Conservation (phyloP, 768 basidiomycete species). For the Chalciporus pseudorubinellus region DNA sequence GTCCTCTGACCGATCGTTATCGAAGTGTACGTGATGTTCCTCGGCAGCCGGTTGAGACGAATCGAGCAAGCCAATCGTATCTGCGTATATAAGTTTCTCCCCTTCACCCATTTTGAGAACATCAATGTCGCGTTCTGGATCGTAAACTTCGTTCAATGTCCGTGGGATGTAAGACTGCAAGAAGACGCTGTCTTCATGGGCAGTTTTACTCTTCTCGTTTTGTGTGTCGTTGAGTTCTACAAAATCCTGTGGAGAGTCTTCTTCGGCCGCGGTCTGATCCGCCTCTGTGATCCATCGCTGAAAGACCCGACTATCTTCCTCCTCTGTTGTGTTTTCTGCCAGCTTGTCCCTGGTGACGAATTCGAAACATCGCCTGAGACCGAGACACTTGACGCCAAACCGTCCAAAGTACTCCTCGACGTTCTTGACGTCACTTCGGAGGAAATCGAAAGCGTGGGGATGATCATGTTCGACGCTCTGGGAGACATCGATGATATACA, state of each 20-base stretch:
- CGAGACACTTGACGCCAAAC: constrained; percentile 72
- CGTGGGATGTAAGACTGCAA: constrained; percentile 90
- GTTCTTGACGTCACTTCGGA: constrained; percentile 89
- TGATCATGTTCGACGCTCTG: constrained; percentile 99
- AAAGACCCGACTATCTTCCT: constrained; percentile 31
- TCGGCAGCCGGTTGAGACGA: constrained; percentile 18
- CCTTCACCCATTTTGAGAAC: constrained; percentile 69
- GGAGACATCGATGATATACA: constrained; percentile 96
- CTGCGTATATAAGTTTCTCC: constrained; percentile 77
- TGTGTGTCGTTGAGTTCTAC: constrained; percentile 12
- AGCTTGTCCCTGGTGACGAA: constrained; percentile 70
- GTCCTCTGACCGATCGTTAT: constrained; percentile 20
- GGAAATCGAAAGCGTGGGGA: constrained; percentile 93
- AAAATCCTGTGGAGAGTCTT: constrained; percentile 10
- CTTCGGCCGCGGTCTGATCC: constrained; percentile 22
- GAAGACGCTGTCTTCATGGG: constrained; percentile 88
- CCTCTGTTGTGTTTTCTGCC: constrained; percentile 28
- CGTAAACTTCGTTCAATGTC: constrained; percentile 86
- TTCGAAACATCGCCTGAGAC: constrained; percentile 81
- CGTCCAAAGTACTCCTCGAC: constrained; percentile 88
- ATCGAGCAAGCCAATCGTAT: constrained; percentile 77
- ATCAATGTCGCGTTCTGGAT: constrained; percentile 91
- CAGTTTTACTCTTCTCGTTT: constrained; percentile 24
- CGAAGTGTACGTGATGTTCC: constrained; percentile 17
- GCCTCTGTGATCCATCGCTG: constrained; percentile 48